Conservation (phyloP, 768 basidiomycete species). For the Phlegmacium glaucopus region DNA sequence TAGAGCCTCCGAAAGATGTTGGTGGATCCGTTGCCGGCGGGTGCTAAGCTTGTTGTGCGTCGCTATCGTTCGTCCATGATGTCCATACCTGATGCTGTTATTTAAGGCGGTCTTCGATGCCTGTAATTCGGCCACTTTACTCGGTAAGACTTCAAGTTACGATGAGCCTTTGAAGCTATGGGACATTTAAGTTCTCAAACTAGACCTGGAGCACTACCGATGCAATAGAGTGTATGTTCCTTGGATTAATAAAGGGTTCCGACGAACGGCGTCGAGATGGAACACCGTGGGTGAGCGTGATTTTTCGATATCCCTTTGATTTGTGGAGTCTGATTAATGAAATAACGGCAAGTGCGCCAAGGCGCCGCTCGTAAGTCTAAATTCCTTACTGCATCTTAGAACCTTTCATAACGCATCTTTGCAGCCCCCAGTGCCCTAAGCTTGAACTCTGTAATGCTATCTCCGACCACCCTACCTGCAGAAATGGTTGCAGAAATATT, state of each 20-base stretch:
- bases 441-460: too few relatives aligned
- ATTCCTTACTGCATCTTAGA: background rate
- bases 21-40: too few relatives aligned
- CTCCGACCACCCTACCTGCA: too few relatives aligned
- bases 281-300: too few relatives aligned
- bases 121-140: constrained; percentile 38
- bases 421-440: too few relatives aligned
- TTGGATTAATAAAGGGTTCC: constrained; percentile 39
- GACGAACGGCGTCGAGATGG: constrained; percentile 31
- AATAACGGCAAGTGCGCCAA: constrained; percentile 7
- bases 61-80: background rate
- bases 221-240: constrained; percentile 45
- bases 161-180: background rate
- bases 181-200: background rate
- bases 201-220: constrained; percentile 39
- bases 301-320: too few relatives aligned
- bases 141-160: constrained; percentile 28
- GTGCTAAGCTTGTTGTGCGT: constrained; percentile 11
- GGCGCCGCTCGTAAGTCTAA: constrained; percentile 25
- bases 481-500: too few relatives aligned
- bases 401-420: too few relatives aligned
- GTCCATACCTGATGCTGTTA: constrained; percentile 1
- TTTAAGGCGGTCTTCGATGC: constrained; percentile 30
- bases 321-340: too few relatives aligned
- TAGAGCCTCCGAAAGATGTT: too few relatives aligned